A percentile compares a stretch with the other conserved stretches of the same genome.
Conservation (phyloP, 352 stramenopile species). For the Phytopythium montanum region DNA sequence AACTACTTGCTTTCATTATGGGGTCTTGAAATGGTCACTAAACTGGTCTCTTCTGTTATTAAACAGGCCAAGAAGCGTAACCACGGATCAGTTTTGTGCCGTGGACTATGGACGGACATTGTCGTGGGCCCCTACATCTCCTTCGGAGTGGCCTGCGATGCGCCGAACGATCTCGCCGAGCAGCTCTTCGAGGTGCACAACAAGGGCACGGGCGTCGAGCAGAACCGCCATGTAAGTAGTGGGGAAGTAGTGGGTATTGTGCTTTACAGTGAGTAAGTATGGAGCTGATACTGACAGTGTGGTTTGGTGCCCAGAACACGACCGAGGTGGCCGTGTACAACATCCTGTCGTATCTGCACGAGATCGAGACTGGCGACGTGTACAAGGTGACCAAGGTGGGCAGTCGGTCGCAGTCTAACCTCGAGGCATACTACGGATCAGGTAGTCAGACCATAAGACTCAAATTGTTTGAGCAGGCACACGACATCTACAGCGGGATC, state of each 20-base stretch:
- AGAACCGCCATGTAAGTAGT: slow-evolving; percentile 86
- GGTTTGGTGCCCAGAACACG: slow-evolving; percentile 61
- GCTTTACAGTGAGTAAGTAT: not conserved
- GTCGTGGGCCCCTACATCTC: slow-evolving; percentile 88
- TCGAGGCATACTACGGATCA: not conserved
- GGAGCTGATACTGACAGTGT: not conserved
- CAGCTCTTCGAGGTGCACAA: slow-evolving; percentile 93
- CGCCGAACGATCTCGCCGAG: slow-evolving; percentile 63
- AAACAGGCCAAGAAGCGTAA: slow-evolving; percentile 64
- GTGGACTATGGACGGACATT: slow-evolving; percentile 92
- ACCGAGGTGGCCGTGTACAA: slow-evolving; percentile 92
- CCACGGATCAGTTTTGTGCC: slow-evolving; percentile 73
- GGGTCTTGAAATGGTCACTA: not conserved
- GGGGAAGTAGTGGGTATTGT: not conserved
- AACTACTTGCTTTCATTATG: not conserved
- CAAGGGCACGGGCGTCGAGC: slow-evolving; percentile 90
- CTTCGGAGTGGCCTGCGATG: slow-evolving; percentile 86
- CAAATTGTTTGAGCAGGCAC: slow-evolving; percentile 20
- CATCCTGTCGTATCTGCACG: slow-evolving; percentile 87
- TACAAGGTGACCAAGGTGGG: slow-evolving; percentile 87
- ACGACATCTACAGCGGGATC: slow-evolving; percentile 88
- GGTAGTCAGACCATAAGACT: not conserved
- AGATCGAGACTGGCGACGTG: slow-evolving; percentile 82
- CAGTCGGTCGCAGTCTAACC: too few species aligned
- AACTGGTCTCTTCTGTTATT: not conserved